These are phyloP conservation scores for Talaromyces atroroseus DNA, from an alignment of 2,329 filamentous ascomycete genomes.

Conservation along the genomic window DNA sequence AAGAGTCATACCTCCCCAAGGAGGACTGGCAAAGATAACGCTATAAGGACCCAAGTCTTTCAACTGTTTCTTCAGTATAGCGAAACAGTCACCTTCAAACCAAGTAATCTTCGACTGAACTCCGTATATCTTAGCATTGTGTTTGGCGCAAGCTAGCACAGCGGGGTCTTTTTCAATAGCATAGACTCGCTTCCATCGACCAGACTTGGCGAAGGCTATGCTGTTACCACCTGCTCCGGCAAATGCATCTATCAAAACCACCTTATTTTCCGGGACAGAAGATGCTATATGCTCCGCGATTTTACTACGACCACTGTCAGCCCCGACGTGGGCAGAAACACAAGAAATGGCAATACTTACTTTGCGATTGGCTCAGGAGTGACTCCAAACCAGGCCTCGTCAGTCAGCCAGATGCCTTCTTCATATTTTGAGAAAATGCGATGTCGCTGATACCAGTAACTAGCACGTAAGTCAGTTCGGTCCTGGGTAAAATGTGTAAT, in stretches of 20 bases:
- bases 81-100: slow-evolving; percentile 82
- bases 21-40: slow-evolving; percentile 66
- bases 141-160: slow-evolving; percentile 81
- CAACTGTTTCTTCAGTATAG: slow-evolving; percentile 54
- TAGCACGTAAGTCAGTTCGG: slow-evolving; percentile 31
- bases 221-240: slow-evolving; percentile 88
- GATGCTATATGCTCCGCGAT: slow-evolving; percentile 67
- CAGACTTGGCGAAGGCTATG: slow-evolving; percentile 84
- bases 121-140: slow-evolving; percentile 83
- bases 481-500: not conserved
- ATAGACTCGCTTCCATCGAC: slow-evolving; percentile 75
- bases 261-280: slow-evolving; percentile 51
- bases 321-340: slow-evolving; percentile 1
- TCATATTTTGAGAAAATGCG: slow-evolving; percentile 85
- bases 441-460: slow-evolving; percentile 87
- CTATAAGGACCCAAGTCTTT: slow-evolving; percentile 46
- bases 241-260: slow-evolving; percentile 78
- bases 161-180: slow-evolving; percentile 79
- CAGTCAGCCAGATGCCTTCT: slow-evolving; percentile 81
- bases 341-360: slow-evolving; percentile 45
- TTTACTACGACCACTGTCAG: slow-evolving; percentile 45
- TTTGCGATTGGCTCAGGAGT: slow-evolving; percentile 87
- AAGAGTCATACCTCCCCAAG: slow-evolving; percentile 61
- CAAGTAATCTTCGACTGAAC: slow-evolving; percentile 74
- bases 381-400: slow-evolving; percentile 94